These are phyloP conservation scores for Diutina mesorugosa DNA, from an alignment of 1,139 yeast genomes.

Conservation along the genomic window DNA sequence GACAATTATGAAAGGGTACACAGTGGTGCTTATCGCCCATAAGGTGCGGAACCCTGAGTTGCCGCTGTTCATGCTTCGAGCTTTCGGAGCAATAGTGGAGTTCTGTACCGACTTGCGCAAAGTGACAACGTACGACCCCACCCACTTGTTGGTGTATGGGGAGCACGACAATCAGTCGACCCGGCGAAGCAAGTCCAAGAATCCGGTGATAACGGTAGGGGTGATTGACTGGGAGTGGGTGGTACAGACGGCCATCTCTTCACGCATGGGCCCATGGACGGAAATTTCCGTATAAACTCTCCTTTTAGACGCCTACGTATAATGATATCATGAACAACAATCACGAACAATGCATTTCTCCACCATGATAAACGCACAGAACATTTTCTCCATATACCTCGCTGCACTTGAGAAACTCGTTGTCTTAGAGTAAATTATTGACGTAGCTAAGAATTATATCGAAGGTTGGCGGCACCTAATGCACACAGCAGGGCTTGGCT, in stretches of 20 bases:
- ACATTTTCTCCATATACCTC: background rate
- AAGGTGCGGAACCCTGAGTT: background rate
- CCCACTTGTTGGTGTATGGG: slow-evolving; percentile 6
- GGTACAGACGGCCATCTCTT: slow-evolving; percentile 49
- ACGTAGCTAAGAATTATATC: too few species aligned
- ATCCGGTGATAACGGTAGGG: slow-evolving; percentile 7
- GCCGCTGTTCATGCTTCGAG: background rate
- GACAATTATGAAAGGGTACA: background rate
- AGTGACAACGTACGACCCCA: background rate
- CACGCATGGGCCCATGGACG: background rate
- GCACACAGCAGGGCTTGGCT: background rate
- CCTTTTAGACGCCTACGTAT: background rate
- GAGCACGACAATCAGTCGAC: slow-evolving; percentile 3
- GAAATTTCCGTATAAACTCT: background rate
- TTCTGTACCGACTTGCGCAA: background rate
- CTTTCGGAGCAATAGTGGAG: background rate
- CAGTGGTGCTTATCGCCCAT: background rate
- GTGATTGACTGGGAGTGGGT: slow-evolving; percentile 62
- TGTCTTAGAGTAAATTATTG: too few species aligned
- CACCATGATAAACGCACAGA: background rate
- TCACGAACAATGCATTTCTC: background rate
- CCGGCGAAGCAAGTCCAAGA: slow-evolving; percentile 2
- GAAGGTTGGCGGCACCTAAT: background rate
- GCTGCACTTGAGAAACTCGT: too few species aligned
- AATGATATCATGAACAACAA: background rate